phyloP scores from a whole-genome alignment of 148 eudicot genomes.

The Nepenthes gracilis region DNA sequence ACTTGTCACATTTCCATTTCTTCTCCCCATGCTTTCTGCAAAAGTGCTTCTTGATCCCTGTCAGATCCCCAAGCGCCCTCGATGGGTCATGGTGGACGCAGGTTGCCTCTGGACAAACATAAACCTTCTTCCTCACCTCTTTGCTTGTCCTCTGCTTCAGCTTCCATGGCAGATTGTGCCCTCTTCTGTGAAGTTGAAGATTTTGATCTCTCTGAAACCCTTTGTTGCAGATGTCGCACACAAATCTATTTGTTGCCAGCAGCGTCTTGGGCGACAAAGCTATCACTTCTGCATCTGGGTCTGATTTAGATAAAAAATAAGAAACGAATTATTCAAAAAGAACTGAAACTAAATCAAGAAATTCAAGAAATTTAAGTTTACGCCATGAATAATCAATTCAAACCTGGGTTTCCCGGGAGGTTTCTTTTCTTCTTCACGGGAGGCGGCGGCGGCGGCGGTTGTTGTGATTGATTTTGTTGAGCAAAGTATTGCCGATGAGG shows the following conservation, averaged over 20 bases:
- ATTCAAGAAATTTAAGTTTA: neutral
- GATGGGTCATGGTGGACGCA: constrained; percentile 51
- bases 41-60: constrained; percentile 57
- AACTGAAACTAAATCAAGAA: neutral
- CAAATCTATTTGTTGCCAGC: neutral
- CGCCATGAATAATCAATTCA: neutral
- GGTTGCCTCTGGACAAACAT: constrained; percentile 34
- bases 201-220: constrained; percentile 1
- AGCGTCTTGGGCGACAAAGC: neutral
- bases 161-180: constrained; percentile 2
- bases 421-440: neutral
- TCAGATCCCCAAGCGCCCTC: constrained; percentile 53
- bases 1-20: constrained; percentile 2
- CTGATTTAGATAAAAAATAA: neutral
- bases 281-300: constrained; percentile 7
- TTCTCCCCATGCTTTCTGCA: constrained; percentile 8
- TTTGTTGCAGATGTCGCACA: neutral
- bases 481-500: neutral
- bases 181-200: constrained; percentile 1
- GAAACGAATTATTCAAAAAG: neutral
- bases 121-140: constrained; percentile 1
- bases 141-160: neutral
- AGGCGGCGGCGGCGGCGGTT: neutral
- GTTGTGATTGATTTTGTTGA: neutral
- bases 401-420: constrained; percentile 1